A percentile compares a stretch with the other conserved stretches of the same genome.
Evolutionary conservation across 1,284 basidiomycete species (phyloP).

Genomic region (Ganoderma leucocontextum): DNA sequence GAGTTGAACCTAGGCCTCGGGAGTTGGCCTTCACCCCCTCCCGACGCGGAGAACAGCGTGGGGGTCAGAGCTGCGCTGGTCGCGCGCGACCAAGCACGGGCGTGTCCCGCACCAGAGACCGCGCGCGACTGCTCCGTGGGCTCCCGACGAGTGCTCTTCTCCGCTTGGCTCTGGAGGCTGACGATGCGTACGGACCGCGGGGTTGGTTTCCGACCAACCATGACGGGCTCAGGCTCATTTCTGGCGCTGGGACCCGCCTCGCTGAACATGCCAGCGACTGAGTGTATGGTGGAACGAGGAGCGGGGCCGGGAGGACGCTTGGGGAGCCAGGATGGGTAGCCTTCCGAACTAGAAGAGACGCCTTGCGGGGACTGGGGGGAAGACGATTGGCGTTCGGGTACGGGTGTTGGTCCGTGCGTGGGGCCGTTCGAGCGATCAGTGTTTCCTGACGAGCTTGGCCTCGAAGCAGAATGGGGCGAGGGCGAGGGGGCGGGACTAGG

Average conservation of each 20-base stretch:
- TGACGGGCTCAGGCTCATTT: conserved; percentile 38
- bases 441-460: conserved; percentile 36
- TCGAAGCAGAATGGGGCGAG: conserved; percentile 41
- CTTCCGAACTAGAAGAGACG: conserved; percentile 57
- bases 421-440: conserved; percentile 31
- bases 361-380: conserved; percentile 40
- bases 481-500: conserved; percentile 37
- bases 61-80: conserved; percentile 58
- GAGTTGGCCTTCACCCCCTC: conserved; percentile 43
- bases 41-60: conserved; percentile 52
- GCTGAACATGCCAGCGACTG: conserved; percentile 50
- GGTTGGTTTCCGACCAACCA: conserved; percentile 75
- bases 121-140: conserved; percentile 61
- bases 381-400: conserved; percentile 34
- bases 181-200: conserved; percentile 82
- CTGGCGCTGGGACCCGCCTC: conserved; percentile 50
- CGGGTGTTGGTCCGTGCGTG: conserved; percentile 37
- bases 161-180: conserved; percentile 60
- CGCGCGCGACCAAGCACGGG: conserved; percentile 68
- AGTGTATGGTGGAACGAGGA: conserved; percentile 72
- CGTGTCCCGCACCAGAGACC: conserved; percentile 40
- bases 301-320: conserved; percentile 77
- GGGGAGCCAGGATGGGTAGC: conserved; percentile 84
- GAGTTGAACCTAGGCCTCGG: conserved; percentile 71
- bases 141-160: conserved; percentile 51